Conservation (phyloP, 768 basidiomycete genomes). For the Mycena floridula region DNA sequence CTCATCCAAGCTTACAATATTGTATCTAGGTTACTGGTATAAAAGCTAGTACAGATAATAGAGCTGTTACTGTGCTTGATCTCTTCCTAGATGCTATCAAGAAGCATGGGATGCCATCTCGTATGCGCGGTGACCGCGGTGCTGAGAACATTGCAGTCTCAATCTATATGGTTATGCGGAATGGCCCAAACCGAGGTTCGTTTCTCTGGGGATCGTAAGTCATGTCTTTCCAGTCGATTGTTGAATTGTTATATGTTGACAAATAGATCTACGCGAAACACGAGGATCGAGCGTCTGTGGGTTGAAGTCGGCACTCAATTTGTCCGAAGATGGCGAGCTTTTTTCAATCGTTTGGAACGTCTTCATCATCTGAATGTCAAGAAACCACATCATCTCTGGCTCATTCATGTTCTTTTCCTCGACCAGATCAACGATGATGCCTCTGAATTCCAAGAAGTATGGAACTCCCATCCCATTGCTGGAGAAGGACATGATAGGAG, state of each 20-base stretch:
- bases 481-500: conserved; percentile 10
- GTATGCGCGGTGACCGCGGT: too few relatives aligned
- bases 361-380: conserved; percentile 13
- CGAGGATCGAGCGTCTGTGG: conserved; percentile 9
- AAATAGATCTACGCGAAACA: conserved; percentile 19
- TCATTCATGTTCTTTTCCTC: conserved; percentile 19
- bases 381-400: conserved; percentile 16
- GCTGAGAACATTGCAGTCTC: conserved; percentile 22
- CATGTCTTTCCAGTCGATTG: neutral
- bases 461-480: conserved; percentile 22
- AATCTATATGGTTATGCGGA: too few relatives aligned
- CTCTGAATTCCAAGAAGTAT: conserved; percentile 15
- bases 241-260: neutral
- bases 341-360: conserved; percentile 17
- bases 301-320: conserved; percentile 3
- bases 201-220: conserved; percentile 5
- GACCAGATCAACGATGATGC: conserved; percentile 20
- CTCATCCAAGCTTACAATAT: neutral
- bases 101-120: too few relatives aligned
- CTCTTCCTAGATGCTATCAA: too few relatives aligned
- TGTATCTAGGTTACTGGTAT: conserved; percentile 14
- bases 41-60: conserved; percentile 19
- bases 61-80: too few relatives aligned
- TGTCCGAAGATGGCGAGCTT: conserved; percentile 17
- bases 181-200: neutral